phyloP scores from a whole-genome alignment of 495 filamentous ascomycete genomes.

The Penicillium paxilli region DNA sequence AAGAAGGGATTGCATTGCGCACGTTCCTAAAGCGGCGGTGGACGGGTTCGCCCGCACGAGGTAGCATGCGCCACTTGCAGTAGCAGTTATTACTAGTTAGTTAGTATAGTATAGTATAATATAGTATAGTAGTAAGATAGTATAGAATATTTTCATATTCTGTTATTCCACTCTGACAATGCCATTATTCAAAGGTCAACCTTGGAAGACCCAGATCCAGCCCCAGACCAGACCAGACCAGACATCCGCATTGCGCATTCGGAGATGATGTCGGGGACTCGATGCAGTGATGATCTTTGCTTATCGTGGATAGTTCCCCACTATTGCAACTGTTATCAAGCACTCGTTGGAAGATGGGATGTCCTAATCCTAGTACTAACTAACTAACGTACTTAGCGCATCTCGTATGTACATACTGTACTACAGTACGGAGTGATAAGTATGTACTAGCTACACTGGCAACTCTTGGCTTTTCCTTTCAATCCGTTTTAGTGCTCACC shows the following conservation, averaged over 20 bases:
- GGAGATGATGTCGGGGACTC: constrained; percentile 12
- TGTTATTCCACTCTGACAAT: not conserved
- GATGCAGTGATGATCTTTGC: constrained; percentile 15
- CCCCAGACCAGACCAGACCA: no score
- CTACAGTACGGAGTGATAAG: no score
- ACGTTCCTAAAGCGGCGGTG: constrained; percentile 23
- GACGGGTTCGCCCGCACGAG: constrained; percentile 11
- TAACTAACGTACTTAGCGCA: no score
- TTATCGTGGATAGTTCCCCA: constrained; percentile 10
- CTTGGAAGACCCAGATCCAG: no score
- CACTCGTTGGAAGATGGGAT: not conserved
- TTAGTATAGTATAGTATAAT: not conserved
- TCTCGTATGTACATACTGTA: no score
- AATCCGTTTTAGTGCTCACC: not conserved
- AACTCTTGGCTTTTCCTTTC: no score
- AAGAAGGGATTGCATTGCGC: constrained; percentile 10
- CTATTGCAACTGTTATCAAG: not conserved
- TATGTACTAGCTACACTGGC: no score
- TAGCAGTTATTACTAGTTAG: not conserved
- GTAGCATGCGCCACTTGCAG: constrained; percentile 13
- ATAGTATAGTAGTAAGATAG: not conserved
- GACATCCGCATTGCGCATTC: no score
- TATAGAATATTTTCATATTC: not conserved
- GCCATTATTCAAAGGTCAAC: not conserved
- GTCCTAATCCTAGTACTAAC: no score